These are phyloP conservation scores for Biscogniauxia marginata DNA, from an alignment of 2,329 filamentous ascomycete species.

Conservation along the genomic window DNA sequence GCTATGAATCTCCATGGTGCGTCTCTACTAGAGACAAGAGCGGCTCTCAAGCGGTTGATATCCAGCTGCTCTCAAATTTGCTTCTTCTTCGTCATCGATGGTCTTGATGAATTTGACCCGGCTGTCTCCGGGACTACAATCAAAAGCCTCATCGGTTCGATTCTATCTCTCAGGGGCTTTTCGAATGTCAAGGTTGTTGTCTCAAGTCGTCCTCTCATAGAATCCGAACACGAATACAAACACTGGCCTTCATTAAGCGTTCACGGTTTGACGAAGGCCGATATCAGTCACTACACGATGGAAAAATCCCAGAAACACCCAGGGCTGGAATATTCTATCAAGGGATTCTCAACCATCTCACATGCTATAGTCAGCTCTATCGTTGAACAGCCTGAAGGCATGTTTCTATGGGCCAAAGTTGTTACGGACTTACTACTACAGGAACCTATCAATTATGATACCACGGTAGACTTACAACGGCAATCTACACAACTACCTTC, in stretches of 20 bases:
- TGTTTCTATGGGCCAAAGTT: slow-evolving; percentile 24
- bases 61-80: neutral
- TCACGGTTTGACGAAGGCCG: slow-evolving; percentile 18
- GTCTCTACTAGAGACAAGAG: slow-evolving; percentile 13
- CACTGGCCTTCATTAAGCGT: slow-evolving; percentile 11
- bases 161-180: slow-evolving; percentile 2
- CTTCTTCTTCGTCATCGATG: slow-evolving; percentile 24
- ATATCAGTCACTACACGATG: slow-evolving; percentile 17
- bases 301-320: slow-evolving; percentile 12
- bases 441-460: slow-evolving; percentile 20
- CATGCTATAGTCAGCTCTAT: slow-evolving; percentile 11
- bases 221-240: slow-evolving; percentile 16
- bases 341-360: slow-evolving; percentile 2
- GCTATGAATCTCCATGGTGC: neutral
- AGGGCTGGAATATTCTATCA: slow-evolving; percentile 11
- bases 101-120: slow-evolving; percentile 26
- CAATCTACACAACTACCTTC: slow-evolving; percentile 16
- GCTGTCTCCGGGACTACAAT: slow-evolving; percentile 13
- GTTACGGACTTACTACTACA: slow-evolving; percentile 17
- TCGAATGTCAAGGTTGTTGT: slow-evolving; percentile 20
- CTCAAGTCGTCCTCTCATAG: slow-evolving; percentile 18
- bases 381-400: slow-evolving; percentile 12
- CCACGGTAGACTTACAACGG: slow-evolving; percentile 13
- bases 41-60: slow-evolving; percentile 11
- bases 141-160: slow-evolving; percentile 15